These are phyloP conservation scores for Plasmopara muralis DNA, from an alignment of 352 stramenopile species.

Conservation along the genomic window DNA sequence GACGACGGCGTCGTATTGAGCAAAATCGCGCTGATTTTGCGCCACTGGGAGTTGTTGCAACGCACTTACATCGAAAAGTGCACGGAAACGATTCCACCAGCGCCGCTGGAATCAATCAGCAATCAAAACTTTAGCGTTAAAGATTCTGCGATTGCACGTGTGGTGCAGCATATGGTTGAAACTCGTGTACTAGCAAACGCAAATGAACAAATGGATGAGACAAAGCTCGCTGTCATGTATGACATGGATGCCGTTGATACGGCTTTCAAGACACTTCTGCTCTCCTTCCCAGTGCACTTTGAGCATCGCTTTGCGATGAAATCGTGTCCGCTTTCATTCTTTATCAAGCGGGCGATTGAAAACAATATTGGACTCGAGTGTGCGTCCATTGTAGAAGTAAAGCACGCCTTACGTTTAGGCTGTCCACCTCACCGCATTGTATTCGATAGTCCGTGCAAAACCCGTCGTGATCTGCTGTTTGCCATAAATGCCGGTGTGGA, in stretches of 20 bases:
- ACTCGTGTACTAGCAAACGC: slow-evolving; percentile 33
- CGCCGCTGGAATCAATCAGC: slow-evolving; percentile 48
- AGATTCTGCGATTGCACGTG: slow-evolving; percentile 45
- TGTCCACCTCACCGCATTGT: slow-evolving; percentile 77
- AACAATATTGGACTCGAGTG: slow-evolving; percentile 76
- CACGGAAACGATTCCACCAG: slow-evolving; percentile 24
- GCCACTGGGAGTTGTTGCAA: slow-evolving; percentile 58
- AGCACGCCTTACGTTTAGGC: slow-evolving; percentile 66
- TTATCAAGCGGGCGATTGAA: slow-evolving; percentile 69
- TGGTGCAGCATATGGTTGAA: slow-evolving; percentile 52
- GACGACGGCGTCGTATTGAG: slow-evolving; percentile 52
- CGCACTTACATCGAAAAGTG: slow-evolving; percentile 57
- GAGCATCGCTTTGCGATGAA: slow-evolving; percentile 88
- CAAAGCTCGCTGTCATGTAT: slow-evolving; percentile 73
- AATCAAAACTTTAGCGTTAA: slow-evolving; percentile 76
- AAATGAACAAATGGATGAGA: slow-evolving; percentile 29
- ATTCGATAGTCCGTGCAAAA: slow-evolving; percentile 92
- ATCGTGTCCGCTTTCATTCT: slow-evolving; percentile 83
- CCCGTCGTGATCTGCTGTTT: slow-evolving; percentile 76
- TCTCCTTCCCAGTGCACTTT: slow-evolving; percentile 81
- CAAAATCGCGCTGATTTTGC: slow-evolving; percentile 67
- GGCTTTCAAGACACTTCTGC: slow-evolving; percentile 68
- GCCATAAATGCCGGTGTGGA: slow-evolving; percentile 79
- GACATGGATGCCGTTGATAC: slow-evolving; percentile 83
- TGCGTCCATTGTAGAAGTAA: slow-evolving; percentile 77